phyloP scores from a whole-genome alignment of 1,139 yeast genomes.

The Arxiozyma telluris region DNA sequence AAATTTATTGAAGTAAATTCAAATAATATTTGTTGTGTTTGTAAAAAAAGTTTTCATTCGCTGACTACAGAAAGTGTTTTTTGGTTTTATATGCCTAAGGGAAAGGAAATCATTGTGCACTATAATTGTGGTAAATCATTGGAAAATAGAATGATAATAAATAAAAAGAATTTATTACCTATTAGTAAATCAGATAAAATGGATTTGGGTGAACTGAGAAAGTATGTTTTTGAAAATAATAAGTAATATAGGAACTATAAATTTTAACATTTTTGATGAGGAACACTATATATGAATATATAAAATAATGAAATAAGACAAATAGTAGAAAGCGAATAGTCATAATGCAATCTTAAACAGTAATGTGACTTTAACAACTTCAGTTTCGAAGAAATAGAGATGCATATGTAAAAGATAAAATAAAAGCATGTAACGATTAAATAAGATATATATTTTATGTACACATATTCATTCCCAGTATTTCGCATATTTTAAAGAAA shows the following conservation, averaged over 20 bases:
- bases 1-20: constrained; percentile 16
- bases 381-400: background rate
- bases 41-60: constrained; percentile 18
- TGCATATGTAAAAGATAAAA: no score
- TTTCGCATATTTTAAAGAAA: background rate
- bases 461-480: background rate
- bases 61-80: constrained; percentile 17
- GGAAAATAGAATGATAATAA: constrained; percentile 10
- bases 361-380: no score
- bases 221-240: background rate
- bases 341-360: background rate
- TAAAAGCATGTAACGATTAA: background rate
- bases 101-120: constrained; percentile 17
- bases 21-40: constrained; percentile 21
- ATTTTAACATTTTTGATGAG: background rate
- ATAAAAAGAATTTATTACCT: background rate
- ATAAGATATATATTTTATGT: background rate
- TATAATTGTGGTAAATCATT: constrained; percentile 20
- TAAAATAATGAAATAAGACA: background rate
- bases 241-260: background rate
- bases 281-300: background rate
- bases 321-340: no score
- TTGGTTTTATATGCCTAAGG: constrained; percentile 14
- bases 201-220: background rate
- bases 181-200: background rate